phyloP scores from a whole-genome alignment of 148 eudicot species.

The Silene latifolia region DNA sequence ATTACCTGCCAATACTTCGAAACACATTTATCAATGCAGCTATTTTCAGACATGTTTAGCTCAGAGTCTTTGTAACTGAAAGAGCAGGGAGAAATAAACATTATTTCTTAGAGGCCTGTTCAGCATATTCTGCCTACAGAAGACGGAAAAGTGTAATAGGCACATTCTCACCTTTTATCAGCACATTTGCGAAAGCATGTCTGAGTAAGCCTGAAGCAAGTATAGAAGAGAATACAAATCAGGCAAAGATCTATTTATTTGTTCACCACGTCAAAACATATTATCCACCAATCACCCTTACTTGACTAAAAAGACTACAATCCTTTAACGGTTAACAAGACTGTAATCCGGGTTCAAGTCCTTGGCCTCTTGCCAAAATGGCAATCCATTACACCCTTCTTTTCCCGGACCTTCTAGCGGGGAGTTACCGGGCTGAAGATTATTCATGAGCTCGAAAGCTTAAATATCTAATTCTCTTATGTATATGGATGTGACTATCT shows the following conservation, averaged over 20 bases:
- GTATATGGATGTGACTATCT: not conserved
- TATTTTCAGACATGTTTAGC: slow-evolving; percentile 81
- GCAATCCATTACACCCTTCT: too few species aligned
- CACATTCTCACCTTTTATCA: slow-evolving; percentile 50
- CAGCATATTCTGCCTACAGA: not conserved
- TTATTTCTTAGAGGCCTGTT: not conserved
- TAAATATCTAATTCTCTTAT: not conserved
- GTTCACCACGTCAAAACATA: not conserved
- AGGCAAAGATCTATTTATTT: not conserved
- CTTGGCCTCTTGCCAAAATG: too few species aligned
- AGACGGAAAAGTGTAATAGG: not conserved
- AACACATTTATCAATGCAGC: slow-evolving; percentile 86
- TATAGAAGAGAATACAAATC: slow-evolving; percentile 14
- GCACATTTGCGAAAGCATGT: slow-evolving; percentile 77
- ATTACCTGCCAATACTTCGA: slow-evolving; percentile 90
- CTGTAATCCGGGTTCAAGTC: too few species aligned
- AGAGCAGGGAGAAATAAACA: slow-evolving; percentile 10
- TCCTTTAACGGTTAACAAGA: too few species aligned
- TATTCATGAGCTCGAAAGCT: not conserved
- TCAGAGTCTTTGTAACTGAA: slow-evolving; percentile 83
- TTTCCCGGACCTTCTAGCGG: too few species aligned
- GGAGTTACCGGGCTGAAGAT: too few species aligned
- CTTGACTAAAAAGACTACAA: not conserved
- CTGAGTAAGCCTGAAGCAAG: slow-evolving; percentile 69
- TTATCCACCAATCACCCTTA: not conserved